Base-by-base conservation (phyloP, 2,329 filamentous ascomycete genomes). In the Elsinoe fawcettii region DNA sequence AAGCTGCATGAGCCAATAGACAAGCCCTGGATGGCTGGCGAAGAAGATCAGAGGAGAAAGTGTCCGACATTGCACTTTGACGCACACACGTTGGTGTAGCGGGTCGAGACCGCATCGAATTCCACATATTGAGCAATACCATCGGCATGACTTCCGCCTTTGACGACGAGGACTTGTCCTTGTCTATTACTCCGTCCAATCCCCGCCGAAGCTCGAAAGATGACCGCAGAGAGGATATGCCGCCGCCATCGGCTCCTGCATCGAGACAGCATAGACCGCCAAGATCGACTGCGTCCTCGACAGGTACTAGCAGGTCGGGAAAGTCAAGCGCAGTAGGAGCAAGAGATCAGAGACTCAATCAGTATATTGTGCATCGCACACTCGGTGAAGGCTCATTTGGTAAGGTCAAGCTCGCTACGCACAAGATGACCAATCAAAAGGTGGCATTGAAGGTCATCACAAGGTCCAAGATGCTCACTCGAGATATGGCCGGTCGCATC, bases 381-480 rank as follows among this genome's bases (percentile, higher is more conserved):
- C 80, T 99, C 12, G 93, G 93, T 58, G 93, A 99, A 75, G 93
- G 93, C 47, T 96, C 91, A 2, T 99, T 99, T 71, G 93, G 93
- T 66, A 99, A 99, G 76, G 93, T 99, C 71, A 97, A 97, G 78
- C 82, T 99, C 66, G 93, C 93, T 20, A 87, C 91, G 41, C 93
- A 99, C 70, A 85, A 90, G 67, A 85, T 90, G 64, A 97, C 89
- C 64, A 88, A 88, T 62, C 91, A 97, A 73, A 89, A 96, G 75
- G 93, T 99, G 53, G 93, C 93, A 25, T 81, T 99, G 69, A 99
- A 99, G 80, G 96, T 97, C 69, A 99, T 99, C 68, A 88, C 90
- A 41, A 83, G 93, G 63, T 93, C 93, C 77, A 95, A 96, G 77
- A 81, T 99, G 67, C 90, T 96, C 65, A 97, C 91, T 65, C 82